phyloP scores from a whole-genome alignment of 2,329 filamentous ascomycete genomes.

The Fusarium penzigii region DNA sequence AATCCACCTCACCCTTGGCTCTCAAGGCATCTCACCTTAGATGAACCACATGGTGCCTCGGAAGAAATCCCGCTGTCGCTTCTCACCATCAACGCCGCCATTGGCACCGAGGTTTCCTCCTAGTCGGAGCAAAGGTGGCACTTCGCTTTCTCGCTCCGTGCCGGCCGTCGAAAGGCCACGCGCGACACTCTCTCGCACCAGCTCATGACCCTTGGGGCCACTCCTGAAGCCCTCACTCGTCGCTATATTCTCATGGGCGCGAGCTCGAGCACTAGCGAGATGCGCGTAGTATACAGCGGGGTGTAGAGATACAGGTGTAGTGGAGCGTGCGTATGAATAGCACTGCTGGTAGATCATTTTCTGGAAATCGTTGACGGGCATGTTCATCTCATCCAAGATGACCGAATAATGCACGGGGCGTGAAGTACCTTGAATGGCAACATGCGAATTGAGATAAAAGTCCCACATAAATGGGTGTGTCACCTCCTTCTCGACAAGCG shows the following conservation, averaged over 20 bases:
- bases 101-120: slow-evolving; percentile 28
- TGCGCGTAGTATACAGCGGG: slow-evolving; percentile 97
- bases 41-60: slow-evolving; percentile 48
- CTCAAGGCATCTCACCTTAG: slow-evolving; percentile 18
- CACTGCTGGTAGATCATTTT: slow-evolving; percentile 93
- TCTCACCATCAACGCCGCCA: slow-evolving; percentile 30
- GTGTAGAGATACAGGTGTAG: slow-evolving; percentile 84
- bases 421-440: slow-evolving; percentile 90
- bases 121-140: slow-evolving; percentile 33
- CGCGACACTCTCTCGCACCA: slow-evolving; percentile 40
- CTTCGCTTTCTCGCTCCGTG: slow-evolving; percentile 25
- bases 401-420: slow-evolving; percentile 92
- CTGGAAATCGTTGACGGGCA: slow-evolving; percentile 70
- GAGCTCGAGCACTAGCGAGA: slow-evolving; percentile 78
- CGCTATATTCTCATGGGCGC: slow-evolving; percentile 64
- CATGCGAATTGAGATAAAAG: slow-evolving; percentile 67
- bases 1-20: not conserved
- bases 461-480: slow-evolving; percentile 91
- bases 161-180: slow-evolving; percentile 36
- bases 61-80: slow-evolving; percentile 38
- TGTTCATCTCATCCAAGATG: slow-evolving; percentile 75
- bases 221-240: slow-evolving; percentile 46
- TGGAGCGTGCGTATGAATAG: slow-evolving; percentile 90
- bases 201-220: slow-evolving; percentile 46
- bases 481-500: slow-evolving; percentile 83